These are phyloP conservation scores for Metschnikowia koreensis DNA, from an alignment of 805 yeast species.

Conservation along the genomic window DNA sequence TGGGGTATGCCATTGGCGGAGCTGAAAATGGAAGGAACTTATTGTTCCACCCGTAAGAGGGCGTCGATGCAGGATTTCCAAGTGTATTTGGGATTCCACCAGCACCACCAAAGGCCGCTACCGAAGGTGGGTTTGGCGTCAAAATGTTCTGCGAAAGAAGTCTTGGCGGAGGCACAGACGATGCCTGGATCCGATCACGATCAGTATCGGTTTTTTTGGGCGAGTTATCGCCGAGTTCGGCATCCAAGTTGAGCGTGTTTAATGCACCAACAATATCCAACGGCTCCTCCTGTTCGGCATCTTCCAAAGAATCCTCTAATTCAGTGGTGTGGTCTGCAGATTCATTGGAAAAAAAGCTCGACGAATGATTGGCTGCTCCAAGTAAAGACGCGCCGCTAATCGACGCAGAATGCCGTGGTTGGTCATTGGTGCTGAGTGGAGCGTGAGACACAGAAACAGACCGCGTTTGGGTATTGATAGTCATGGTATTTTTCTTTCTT, in stretches of 20 bases:
- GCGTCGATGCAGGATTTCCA: conserved; percentile 28
- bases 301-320: conserved; percentile 10
- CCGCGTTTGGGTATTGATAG: conserved; percentile 22
- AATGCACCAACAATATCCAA: conserved; percentile 50
- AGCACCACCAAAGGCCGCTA: conserved; percentile 16
- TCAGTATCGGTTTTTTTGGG: neutral
- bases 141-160: conserved; percentile 24
- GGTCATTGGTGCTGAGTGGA: neutral
- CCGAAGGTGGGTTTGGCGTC: conserved; percentile 27
- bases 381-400: conserved; percentile 20
- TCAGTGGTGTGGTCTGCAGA: conserved; percentile 7
- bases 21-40: conserved; percentile 36
- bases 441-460: conserved; percentile 19
- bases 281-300: conserved; percentile 21
- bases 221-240: conserved; percentile 24
- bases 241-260: conserved; percentile 45
- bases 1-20: conserved; percentile 32
- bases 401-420: conserved; percentile 20
- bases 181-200: neutral
- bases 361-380: conserved; percentile 7
- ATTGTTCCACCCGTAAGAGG: conserved; percentile 36
- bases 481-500: conserved; percentile 13
- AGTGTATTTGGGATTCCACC: conserved; percentile 11
- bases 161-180: conserved; percentile 2
- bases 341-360: conserved; percentile 26